These are phyloP conservation scores for Arthrobotrys iridis DNA, from an alignment of 2,329 filamentous ascomycete species.

Conservation along the genomic window DNA sequence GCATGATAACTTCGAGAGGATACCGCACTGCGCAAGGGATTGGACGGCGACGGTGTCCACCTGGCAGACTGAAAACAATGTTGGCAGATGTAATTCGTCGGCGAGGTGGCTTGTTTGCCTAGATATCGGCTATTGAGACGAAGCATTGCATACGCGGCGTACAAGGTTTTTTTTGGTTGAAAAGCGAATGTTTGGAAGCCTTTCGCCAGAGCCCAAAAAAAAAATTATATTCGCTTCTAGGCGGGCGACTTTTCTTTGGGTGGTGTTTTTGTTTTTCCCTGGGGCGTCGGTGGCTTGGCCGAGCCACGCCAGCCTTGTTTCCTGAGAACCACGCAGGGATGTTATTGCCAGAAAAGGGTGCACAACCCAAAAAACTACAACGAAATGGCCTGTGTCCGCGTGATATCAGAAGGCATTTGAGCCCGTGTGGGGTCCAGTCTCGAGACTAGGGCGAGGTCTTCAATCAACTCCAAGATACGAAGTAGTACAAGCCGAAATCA, in stretches of 20 bases:
- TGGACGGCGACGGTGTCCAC: conserved; percentile 34
- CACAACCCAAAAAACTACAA: conserved; percentile 35
- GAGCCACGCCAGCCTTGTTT: too few species aligned
- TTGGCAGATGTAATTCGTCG: conserved; percentile 46
- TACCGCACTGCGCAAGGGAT: conserved; percentile 1
- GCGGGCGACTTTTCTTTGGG: conserved; percentile 11
- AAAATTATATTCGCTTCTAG: conserved; percentile 25
- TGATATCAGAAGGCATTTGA: too few species aligned
- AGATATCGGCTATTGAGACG: conserved; percentile 49
- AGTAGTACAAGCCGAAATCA: too few species aligned
- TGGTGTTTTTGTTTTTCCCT: too few species aligned
- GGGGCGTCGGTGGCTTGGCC: conserved; percentile 2
- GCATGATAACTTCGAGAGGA: conserved; percentile 35
- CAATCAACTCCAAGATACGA: too few species aligned
- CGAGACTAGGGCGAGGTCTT: too few species aligned
- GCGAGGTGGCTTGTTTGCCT: conserved; percentile 54
- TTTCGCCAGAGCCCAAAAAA: conserved; percentile 13
- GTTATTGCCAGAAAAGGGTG: background rate
- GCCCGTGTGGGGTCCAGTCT: too few species aligned
- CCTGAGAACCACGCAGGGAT: too few species aligned
- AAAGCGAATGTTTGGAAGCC: conserved; percentile 2
- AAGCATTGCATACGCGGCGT: conserved; percentile 41
- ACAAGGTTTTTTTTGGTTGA: conserved; percentile 33
- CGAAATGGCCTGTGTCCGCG: background rate
- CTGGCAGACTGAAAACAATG: conserved; percentile 39